Base-by-base conservation (phyloP, 768 basidiomycete genomes). In the Asterophora parasitica region DNA sequence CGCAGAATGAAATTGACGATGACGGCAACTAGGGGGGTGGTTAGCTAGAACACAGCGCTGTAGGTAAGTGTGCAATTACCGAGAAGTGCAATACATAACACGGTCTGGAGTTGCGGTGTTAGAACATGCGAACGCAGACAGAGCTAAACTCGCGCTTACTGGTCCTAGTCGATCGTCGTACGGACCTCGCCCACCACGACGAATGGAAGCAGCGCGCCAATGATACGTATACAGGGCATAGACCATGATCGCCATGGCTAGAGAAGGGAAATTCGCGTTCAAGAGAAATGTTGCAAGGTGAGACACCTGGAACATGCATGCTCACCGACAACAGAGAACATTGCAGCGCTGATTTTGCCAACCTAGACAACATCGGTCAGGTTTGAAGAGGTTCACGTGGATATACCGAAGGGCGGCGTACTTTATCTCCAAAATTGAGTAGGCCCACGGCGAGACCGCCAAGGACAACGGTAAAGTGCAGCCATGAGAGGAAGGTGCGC, bases 401-500 rank as follows among this genome's bases (percentile, higher is more conserved):
- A 16, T 12, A 31, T 35, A 26, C 17, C 42, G 50, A 42, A 53
- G 44, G 26, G n/a, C 19, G 42, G 60, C 73, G 50, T 49, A 86
- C 92, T 71, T 90, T 90, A 66, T 98, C 96, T 51, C 96, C 96
- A 73, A 99, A 99, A 68, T 99, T 99, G 58, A 99, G 75, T 48
- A 99, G 70, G 9, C 96, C 96, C 11, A 98, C 93, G 1, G 93
- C 89, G 38, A 99, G 78, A 48, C 96, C 96, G 23, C 95, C 94
- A 7, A 99, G 83, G 49, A 99, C 92, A 68, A 98, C 92, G 33
- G 94, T 93, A 65, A 96, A 97, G 67, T 96, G 93, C 41, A 97
- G 79, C 96, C 95, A 98, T 77, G 93, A 94, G 37, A 99, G 76
- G 70, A 98, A 98, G 0, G 96, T 93, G 47, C 90, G 82, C 66